These are phyloP conservation scores for Diutina siamensis DNA, from an alignment of 1,139 yeast species.

Conservation along the genomic window DNA sequence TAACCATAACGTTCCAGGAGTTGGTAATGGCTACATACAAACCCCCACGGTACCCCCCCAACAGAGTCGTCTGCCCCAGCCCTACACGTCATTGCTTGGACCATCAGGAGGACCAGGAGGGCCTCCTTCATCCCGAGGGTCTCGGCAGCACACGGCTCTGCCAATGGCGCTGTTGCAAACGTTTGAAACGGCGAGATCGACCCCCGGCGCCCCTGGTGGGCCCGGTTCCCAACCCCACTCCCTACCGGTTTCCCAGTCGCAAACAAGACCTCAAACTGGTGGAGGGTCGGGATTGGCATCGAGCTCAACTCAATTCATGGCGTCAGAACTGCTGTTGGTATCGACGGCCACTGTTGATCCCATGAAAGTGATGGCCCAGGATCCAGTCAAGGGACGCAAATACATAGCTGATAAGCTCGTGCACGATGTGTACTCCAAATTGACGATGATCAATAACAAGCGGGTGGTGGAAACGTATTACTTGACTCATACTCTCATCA, in stretches of 20 bases:
- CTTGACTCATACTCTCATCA: conserved; percentile 26
- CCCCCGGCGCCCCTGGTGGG: no score
- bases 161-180: conserved; percentile 1
- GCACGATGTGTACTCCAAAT: conserved; percentile 31
- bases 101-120: neutral
- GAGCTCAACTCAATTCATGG: neutral
- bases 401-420: conserved; percentile 21
- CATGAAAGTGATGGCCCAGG: neutral
- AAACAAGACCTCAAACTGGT: neutral
- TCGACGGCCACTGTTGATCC: neutral
- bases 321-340: neutral
- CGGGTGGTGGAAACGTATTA: conserved; percentile 23
- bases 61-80: neutral
- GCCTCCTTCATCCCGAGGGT: neutral
- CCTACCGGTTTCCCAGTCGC: neutral
- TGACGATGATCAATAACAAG: conserved; percentile 17
- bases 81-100: neutral
- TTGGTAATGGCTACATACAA: neutral
- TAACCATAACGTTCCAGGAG: no score
- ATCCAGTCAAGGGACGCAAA: conserved; percentile 3
- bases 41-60: neutral
- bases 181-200: neutral
- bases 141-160: neutral
- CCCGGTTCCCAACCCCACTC: no score
- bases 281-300: neutral